Evolutionary conservation across 176 grass and related monocot genomes (phyloP).

Genomic region (Guadua angustifolia): DNA sequence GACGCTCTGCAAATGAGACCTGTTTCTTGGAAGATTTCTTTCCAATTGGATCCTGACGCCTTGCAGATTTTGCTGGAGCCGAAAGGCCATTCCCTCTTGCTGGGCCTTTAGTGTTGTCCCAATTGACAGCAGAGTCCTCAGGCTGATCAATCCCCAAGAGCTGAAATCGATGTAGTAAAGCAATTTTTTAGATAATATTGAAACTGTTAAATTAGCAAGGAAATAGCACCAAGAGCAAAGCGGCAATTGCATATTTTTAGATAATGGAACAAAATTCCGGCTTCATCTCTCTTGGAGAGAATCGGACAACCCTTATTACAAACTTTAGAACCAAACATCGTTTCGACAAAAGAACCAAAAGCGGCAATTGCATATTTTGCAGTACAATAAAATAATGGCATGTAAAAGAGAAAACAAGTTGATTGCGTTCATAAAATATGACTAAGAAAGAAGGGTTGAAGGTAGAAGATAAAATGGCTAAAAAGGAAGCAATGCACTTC

Average conservation of each 20-base stretch:
- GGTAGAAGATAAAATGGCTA: neutral
- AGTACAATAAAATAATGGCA: neutral
- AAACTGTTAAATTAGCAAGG: slow-evolving; percentile 17
- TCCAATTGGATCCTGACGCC: slow-evolving; percentile 37
- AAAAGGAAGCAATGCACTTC: neutral
- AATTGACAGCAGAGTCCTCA: slow-evolving; percentile 63
- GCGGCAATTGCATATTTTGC: neutral
- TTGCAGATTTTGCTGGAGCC: slow-evolving; percentile 52
- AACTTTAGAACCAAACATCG: too few species aligned
- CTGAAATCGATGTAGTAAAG: slow-evolving; percentile 47
- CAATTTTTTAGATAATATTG: neutral
- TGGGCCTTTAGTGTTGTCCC: slow-evolving; percentile 50
- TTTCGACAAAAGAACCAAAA: too few species aligned
- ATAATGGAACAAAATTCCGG: too few species aligned
- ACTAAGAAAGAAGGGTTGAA: neutral
- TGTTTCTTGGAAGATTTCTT: slow-evolving; percentile 49
- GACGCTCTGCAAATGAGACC: slow-evolving; percentile 56
- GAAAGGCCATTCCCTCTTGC: slow-evolving; percentile 34
- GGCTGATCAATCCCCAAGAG: slow-evolving; percentile 63
- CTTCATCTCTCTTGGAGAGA: too few species aligned
- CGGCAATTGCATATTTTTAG: neutral
- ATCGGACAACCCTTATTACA: too few species aligned
- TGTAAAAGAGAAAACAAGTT: too few species aligned
- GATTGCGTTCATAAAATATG: neutral
- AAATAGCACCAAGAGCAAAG: neutral